These are phyloP conservation scores for Teratosphaeria viscida DNA, from an alignment of 2,329 filamentous ascomycete species.

Conservation along the genomic window DNA sequence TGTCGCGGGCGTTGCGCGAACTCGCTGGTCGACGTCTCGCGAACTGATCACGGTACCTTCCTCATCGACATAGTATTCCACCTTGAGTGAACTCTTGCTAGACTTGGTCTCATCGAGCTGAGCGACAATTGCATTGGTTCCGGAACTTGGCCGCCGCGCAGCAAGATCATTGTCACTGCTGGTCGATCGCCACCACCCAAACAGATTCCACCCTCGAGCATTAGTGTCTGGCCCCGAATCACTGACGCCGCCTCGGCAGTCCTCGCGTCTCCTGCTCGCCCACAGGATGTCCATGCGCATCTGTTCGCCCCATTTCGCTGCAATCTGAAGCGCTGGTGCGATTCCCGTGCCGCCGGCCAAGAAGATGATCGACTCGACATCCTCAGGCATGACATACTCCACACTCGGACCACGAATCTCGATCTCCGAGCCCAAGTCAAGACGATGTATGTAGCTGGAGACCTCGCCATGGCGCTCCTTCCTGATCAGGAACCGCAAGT, in stretches of 20 bases:
- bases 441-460: slow-evolving; percentile 63
- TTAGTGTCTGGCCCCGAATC: slow-evolving; percentile 23
- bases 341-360: slow-evolving; percentile 89
- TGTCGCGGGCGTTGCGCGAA: slow-evolving; percentile 11
- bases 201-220: slow-evolving; percentile 9
- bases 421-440: slow-evolving; percentile 51
- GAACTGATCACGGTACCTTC: slow-evolving; percentile 55
- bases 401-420: slow-evolving; percentile 69
- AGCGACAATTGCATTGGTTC: slow-evolving; percentile 44
- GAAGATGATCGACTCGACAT: slow-evolving; percentile 58
- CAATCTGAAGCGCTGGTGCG: slow-evolving; percentile 76
- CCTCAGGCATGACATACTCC: slow-evolving; percentile 48
- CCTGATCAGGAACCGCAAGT: slow-evolving; percentile 67
- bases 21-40: slow-evolving; percentile 25
- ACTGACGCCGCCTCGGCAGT: slow-evolving; percentile 52
- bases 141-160: slow-evolving; percentile 8
- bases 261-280: slow-evolving; percentile 60
- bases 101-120: slow-evolving; percentile 53
- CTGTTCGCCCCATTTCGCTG: slow-evolving; percentile 44
- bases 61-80: slow-evolving; percentile 75
- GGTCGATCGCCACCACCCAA: slow-evolving; percentile 3
- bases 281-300: slow-evolving; percentile 62
- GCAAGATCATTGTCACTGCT: background rate
- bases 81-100: slow-evolving; percentile 32
- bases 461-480: slow-evolving; percentile 72